Percentiles rank a stretch among this genome's conserved stretches.
phyloP scores from a whole-genome alignment of 1,284 basidiomycete species.

The Pseudozyma flocculosa region DNA sequence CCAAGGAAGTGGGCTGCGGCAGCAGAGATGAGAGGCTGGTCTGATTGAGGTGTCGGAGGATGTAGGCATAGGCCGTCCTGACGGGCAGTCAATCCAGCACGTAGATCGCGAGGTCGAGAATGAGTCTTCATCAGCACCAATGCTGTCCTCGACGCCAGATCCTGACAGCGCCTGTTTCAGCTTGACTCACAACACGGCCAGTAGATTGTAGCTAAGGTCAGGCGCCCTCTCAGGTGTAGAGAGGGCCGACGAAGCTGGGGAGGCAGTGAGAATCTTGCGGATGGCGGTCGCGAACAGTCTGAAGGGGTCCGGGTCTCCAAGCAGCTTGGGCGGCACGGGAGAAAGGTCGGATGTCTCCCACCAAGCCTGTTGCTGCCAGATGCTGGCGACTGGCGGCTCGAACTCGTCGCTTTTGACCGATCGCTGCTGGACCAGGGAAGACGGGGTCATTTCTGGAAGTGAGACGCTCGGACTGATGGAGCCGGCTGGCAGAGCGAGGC shows the following conservation, averaged over 20 bases:
- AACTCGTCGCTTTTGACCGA: too few species aligned
- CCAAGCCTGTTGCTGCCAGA: constrained; percentile 15
- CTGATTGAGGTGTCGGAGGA: constrained; percentile 28
- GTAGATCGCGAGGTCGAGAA: too few species aligned
- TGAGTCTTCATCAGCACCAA: too few species aligned
- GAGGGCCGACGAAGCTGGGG: not conserved
- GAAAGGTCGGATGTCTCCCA: too few species aligned
- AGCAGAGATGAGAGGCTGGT: constrained; percentile 13
- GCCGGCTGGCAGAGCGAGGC: too few species aligned
- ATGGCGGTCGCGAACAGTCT: constrained; percentile 5
- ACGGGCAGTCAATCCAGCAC: not conserved
- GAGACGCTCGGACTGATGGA: not conserved
- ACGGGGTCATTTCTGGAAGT: not conserved
- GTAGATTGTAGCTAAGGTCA: constrained; percentile 30
- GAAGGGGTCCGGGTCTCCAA: not conserved
- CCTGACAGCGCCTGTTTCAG: too few species aligned
- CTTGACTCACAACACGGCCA: constrained; percentile 16
- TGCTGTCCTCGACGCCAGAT: too few species aligned
- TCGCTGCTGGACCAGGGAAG: too few species aligned
- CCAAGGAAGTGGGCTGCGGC: not conserved
- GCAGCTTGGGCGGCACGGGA: too few species aligned
- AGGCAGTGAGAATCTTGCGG: constrained; percentile 2
- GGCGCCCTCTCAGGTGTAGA: not conserved
- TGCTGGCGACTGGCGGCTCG: too few species aligned
- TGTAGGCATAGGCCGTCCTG: constrained; percentile 27